phyloP scores from a whole-genome alignment of 352 stramenopile genomes.

The Phytophthora pistaciae region DNA sequence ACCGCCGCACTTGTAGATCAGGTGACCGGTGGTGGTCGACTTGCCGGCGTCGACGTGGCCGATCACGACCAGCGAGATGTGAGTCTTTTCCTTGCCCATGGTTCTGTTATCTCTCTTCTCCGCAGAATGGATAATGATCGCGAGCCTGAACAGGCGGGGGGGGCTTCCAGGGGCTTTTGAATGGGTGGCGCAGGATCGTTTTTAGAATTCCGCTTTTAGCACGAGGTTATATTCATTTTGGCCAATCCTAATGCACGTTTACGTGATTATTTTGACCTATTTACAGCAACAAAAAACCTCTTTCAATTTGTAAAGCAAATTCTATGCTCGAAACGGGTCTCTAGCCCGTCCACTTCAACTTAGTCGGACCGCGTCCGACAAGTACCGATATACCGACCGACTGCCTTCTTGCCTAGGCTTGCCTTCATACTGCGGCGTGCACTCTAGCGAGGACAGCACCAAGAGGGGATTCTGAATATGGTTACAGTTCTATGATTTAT shows the following conservation, averaged over 20 bases:
- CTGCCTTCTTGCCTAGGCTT: background rate
- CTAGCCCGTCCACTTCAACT: constrained; percentile 24
- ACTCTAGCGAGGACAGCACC: background rate
- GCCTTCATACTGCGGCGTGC: background rate
- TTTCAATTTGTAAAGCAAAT: too few species aligned
- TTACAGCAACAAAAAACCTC: too few species aligned
- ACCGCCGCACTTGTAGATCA: constrained; percentile 42
- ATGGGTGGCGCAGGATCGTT: constrained; percentile 46
- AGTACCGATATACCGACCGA: too few species aligned
- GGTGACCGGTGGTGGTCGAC: constrained; percentile 96
- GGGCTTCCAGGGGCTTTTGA: constrained; percentile 1
- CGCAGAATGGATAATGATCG: constrained; percentile 58
- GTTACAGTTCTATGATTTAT: background rate
- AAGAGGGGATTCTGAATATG: background rate
- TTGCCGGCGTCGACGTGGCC: constrained; percentile 99
- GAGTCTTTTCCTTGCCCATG: constrained; percentile 81
- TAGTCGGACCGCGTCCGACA: background rate
- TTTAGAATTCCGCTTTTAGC: constrained; percentile 35
- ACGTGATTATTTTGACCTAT: too few species aligned
- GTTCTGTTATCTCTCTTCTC: constrained; percentile 48
- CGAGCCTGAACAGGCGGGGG: constrained; percentile 9
- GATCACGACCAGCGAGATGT: constrained; percentile 96
- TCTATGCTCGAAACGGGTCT: too few species aligned
- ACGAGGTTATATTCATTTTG: constrained; percentile 28
- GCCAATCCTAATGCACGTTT: constrained; percentile 7